Percentiles rank a stretch among this genome's conserved stretches.
Evolutionary conservation across 495 filamentous ascomycete species (phyloP).

Genomic region (Filosporella fistucella): DNA sequence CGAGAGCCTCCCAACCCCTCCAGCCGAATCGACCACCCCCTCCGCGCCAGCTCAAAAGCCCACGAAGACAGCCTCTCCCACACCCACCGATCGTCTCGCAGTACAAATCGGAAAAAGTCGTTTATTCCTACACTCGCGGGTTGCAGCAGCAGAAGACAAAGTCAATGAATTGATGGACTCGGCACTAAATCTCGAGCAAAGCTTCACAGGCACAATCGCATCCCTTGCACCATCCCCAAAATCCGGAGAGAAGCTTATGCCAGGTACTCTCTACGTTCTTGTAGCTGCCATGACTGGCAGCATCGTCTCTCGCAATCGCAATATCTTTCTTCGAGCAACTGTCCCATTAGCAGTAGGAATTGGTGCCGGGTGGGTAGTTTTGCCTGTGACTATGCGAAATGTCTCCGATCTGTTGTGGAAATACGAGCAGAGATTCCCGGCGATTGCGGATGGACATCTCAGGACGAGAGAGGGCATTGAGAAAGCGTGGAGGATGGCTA

Average conservation of each 20-base stretch:
- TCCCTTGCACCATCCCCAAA: slow-evolving; percentile 79
- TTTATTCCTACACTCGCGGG: slow-evolving; percentile 74
- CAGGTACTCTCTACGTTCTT: slow-evolving; percentile 82
- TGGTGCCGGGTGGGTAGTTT: slow-evolving; percentile 65
- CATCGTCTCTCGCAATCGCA: slow-evolving; percentile 82
- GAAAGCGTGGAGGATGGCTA: slow-evolving; percentile 62
- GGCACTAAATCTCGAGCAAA: slow-evolving; percentile 73
- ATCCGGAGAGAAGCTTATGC: slow-evolving; percentile 77
- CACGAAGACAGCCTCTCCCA: slow-evolving; percentile 39
- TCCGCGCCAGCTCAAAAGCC: not conserved
- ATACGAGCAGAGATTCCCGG: slow-evolving; percentile 83
- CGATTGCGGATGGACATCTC: slow-evolving; percentile 72
- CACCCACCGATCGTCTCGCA: slow-evolving; percentile 87
- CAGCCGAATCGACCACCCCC: slow-evolving; percentile 17
- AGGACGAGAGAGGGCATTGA: slow-evolving; percentile 58
- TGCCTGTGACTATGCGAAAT: slow-evolving; percentile 81
- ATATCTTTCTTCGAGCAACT: slow-evolving; percentile 67
- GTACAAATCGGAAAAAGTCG: slow-evolving; percentile 74
- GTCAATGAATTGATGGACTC: slow-evolving; percentile 72
- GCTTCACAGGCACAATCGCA: slow-evolving; percentile 80
- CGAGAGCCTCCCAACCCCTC: slow-evolving; percentile 32
- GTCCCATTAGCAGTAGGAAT: slow-evolving; percentile 69
- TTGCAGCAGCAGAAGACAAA: slow-evolving; percentile 64
- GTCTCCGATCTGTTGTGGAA: slow-evolving; percentile 78
- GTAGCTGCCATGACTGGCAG: slow-evolving; percentile 89